phyloP scores from a whole-genome alignment of 768 basidiomycete species.

The Coprinellus aureogranulatus region DNA sequence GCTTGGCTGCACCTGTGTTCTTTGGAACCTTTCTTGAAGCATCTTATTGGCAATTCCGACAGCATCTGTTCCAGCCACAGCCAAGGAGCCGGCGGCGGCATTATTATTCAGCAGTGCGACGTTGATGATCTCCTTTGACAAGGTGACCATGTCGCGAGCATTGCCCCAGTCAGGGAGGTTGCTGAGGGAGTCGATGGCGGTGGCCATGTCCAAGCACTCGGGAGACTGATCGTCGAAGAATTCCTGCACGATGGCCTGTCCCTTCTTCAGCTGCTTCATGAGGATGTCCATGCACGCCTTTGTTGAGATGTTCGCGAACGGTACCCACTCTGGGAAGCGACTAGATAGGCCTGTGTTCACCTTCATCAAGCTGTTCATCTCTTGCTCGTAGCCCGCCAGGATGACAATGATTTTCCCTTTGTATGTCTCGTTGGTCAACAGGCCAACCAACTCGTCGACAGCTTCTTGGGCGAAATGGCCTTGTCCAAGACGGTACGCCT shows the following conservation, averaged over 20 bases:
- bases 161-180: conserved; percentile 62
- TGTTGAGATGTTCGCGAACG: conserved; percentile 51
- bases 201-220: conserved; percentile 35
- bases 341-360: conserved; percentile 66
- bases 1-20: conserved; percentile 9
- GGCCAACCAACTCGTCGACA: conserved; percentile 65
- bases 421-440: conserved; percentile 58
- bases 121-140: conserved; percentile 48
- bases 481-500: conserved; percentile 62
- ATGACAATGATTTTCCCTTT: conserved; percentile 62
- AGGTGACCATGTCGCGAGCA: conserved; percentile 59
- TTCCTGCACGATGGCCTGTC: conserved; percentile 35
- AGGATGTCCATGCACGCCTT: conserved; percentile 51
- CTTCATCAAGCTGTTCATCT: conserved; percentile 59
- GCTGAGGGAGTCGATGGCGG: conserved; percentile 39
- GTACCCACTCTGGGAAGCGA: conserved; percentile 62
- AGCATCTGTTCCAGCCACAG: conserved; percentile 14
- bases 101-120: conserved; percentile 29
- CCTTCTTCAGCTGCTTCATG: conserved; percentile 44
- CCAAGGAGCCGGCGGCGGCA: not conserved
- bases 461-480: conserved; percentile 70
- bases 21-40: conserved; percentile 17
- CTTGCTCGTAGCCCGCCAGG: conserved; percentile 66
- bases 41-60: conserved; percentile 15
- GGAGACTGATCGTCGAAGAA: conserved; percentile 30